Evolutionary conservation across 345 rosid species (phyloP).

Genomic region (Hevea brasiliensis): DNA sequence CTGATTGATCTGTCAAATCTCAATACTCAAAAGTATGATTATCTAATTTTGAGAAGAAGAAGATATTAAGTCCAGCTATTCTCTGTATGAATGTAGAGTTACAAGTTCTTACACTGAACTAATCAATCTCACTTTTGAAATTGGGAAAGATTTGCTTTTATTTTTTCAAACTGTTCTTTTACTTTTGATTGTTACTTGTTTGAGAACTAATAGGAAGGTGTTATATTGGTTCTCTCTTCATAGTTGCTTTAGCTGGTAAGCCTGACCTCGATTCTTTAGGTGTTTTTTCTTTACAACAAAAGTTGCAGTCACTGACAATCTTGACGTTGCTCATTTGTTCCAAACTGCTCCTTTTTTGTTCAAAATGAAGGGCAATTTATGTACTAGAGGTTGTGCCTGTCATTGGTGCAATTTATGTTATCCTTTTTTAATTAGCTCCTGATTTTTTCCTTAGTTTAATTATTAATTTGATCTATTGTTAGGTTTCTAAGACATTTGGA

Average conservation of each 20-base stretch:
- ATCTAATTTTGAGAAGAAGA: too few relatives aligned
- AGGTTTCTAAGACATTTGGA: conserved; percentile 54
- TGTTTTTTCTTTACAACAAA: not conserved
- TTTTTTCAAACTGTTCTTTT: not conserved
- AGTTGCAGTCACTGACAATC: not conserved
- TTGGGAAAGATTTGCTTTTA: not conserved
- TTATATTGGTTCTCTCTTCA: not conserved
- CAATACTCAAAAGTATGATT: too few relatives aligned
- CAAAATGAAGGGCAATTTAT: too few relatives aligned
- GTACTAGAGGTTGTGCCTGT: not conserved
- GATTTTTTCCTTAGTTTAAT: not conserved
- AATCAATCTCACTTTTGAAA: not conserved
- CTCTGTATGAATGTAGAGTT: too few relatives aligned
- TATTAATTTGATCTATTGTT: conserved; percentile 12
- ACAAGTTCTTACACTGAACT: not conserved
- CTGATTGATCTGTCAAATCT: too few relatives aligned
- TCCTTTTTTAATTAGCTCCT: not conserved
- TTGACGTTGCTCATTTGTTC: not conserved
- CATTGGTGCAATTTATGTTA: not conserved
- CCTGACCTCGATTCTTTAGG: not conserved
- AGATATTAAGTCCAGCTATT: too few relatives aligned
- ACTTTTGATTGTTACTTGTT: not conserved
- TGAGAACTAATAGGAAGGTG: not conserved
- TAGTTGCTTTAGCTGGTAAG: not conserved
- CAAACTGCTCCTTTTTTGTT: not conserved